Base-by-base conservation (phyloP, 495 filamentous ascomycete genomes). In the Xylaria cubensis region DNA sequence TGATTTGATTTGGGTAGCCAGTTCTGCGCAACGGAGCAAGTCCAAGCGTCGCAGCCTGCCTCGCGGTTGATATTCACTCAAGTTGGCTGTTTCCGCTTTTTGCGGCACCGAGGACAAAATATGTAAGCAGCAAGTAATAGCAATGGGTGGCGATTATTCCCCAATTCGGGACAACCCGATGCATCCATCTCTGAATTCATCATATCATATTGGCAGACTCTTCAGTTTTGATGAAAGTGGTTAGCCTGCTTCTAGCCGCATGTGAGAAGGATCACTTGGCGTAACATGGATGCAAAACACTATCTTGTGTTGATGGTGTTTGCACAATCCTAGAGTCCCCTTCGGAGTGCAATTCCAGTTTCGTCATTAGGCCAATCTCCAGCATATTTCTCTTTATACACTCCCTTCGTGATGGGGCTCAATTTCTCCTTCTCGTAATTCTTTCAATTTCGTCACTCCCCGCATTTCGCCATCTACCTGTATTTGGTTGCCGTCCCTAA, bases 211-310 rank as follows among this genome's bases (percentile, higher is more conserved):
- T 10, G 3, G 51, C 21, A 55, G 51, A 26, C 51, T 55, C 21
- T 53, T 24, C n/a, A 29, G 51, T 10, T 55, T 56, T 17, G 26
- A 56, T 56, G 13, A 17, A 56, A 26, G 13, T 10, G 53, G 53
- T 32, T 56, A 56, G 53, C 24, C 26, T 55, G 21, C 12, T 13
- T 26, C 53, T 7, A 34, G 10, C n/a, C 24, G 32, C 29, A n/a
- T n/a, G 39, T 39, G 32, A 3, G 58, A 61, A 61, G 58, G 58
- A 61, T 61, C 58, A 39, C 58, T 41, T 61, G 58, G 58, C 58
- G 21, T 39, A 61, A 21, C 58, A 36, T 36, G 58, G 58, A 61
- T 61, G 58, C 58, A 36, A 61, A 61, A 61, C 58, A 39, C 32
- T 34, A 58, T 29, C 17, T 10, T 4, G 10, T 61, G 58, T 15